These are phyloP conservation scores for Chlamydomonas sp. DNA, from an alignment of 139 green algal genomes.

Conservation along the genomic window DNA sequence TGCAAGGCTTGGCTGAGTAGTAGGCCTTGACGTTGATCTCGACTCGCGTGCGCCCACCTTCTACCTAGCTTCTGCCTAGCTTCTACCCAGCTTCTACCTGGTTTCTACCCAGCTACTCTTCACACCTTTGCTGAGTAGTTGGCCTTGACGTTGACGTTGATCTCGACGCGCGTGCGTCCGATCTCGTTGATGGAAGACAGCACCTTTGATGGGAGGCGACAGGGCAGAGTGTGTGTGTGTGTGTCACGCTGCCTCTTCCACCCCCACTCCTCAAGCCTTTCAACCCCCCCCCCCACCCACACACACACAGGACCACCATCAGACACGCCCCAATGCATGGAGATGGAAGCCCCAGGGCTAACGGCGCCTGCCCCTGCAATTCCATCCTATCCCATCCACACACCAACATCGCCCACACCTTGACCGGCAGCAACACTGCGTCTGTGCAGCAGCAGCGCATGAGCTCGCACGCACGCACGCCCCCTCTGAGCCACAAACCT, in stretches of 20 bases:
- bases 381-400: no score
- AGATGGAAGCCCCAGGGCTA: no score
- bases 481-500: no score
- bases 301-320: background rate
- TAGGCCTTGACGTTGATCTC: conserved; percentile 58
- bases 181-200: conserved; percentile 86
- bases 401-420: no score
- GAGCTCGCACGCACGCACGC: conserved; percentile 95
- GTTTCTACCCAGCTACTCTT: background rate
- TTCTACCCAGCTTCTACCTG: background rate
- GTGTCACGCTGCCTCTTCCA: background rate
- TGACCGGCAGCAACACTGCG: no score
- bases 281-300: conserved; percentile 7
- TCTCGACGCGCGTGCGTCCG: conserved; percentile 81
- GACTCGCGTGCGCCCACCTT: no score
- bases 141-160: conserved; percentile 54
- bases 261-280: background rate
- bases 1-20: conserved; percentile 22
- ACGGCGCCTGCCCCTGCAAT: no score
- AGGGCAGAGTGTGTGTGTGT: background rate
- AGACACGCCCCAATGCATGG: no score
- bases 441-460: conserved; percentile 72
- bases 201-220: conserved; percentile 81
- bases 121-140: conserved; percentile 29
- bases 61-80: no score